These are phyloP conservation scores for Beauveria brongniartii DNA, from an alignment of 2,329 filamentous ascomycete genomes.

Conservation along the genomic window DNA sequence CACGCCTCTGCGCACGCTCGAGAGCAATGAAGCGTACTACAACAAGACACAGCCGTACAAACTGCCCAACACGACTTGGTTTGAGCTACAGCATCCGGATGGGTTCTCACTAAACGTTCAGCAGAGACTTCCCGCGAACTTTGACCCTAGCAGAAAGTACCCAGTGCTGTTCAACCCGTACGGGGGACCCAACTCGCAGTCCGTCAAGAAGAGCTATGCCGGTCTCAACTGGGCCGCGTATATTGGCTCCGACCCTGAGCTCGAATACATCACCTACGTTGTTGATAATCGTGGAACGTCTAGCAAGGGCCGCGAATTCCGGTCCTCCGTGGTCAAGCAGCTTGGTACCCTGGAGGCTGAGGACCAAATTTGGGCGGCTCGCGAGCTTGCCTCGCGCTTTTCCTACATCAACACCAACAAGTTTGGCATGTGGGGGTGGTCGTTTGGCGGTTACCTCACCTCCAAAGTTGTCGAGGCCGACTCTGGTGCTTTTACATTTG, in stretches of 20 bases:
- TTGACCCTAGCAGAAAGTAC: slow-evolving; percentile 54
- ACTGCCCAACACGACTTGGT: slow-evolving; percentile 56
- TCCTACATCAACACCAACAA: slow-evolving; percentile 49
- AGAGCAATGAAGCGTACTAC: slow-evolving; percentile 50
- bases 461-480: slow-evolving; percentile 58
- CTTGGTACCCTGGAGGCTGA: slow-evolving; percentile 56
- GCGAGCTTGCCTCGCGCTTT: slow-evolving; percentile 41
- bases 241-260: slow-evolving; percentile 57
- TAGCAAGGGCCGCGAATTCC: slow-evolving; percentile 55
- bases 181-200: slow-evolving; percentile 57
- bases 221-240: slow-evolving; percentile 52
- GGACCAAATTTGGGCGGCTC: slow-evolving; percentile 61
- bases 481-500: slow-evolving; percentile 53
- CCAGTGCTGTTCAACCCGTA: slow-evolving; percentile 61
- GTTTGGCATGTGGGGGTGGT: slow-evolving; percentile 63
- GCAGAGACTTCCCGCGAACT: slow-evolving; percentile 57
- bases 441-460: slow-evolving; percentile 58
- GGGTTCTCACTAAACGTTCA: slow-evolving; percentile 57
- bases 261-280: slow-evolving; percentile 59
- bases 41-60: slow-evolving; percentile 49
- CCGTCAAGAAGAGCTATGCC: slow-evolving; percentile 49
- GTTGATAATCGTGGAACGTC: slow-evolving; percentile 63
- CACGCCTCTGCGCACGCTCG: slow-evolving; percentile 48
- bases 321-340: slow-evolving; percentile 46
- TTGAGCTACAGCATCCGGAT: slow-evolving; percentile 52